These are phyloP conservation scores for Dipteronia dyeriana DNA, from an alignment of 345 rosid genomes.

Conservation along the genomic window DNA sequence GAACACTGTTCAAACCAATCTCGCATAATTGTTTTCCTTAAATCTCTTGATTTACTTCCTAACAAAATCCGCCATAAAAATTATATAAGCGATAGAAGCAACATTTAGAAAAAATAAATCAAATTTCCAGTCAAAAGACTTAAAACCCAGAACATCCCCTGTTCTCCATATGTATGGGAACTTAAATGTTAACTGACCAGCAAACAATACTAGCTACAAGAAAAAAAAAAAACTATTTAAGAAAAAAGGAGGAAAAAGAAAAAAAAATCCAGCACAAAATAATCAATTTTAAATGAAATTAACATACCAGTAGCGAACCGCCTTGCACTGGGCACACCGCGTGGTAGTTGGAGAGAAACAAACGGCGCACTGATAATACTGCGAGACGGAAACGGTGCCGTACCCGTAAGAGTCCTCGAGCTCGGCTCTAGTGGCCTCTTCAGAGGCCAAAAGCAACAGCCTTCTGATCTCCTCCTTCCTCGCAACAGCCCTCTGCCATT, in stretches of 20 bases:
- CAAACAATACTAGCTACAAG: background rate
- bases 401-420: constrained; percentile 57
- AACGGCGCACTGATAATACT: constrained; percentile 63
- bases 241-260: background rate
- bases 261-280: background rate
- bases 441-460: constrained; percentile 74
- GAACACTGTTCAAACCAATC: background rate
- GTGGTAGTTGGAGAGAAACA: constrained; percentile 77
- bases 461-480: constrained; percentile 76
- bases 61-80: background rate
- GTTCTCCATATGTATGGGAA: background rate
- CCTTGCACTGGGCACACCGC: constrained; percentile 84
- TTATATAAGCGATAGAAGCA: background rate
- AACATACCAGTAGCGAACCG: constrained; percentile 87
- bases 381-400: constrained; percentile 36
- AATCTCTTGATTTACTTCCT: background rate
- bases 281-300: background rate
- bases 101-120: background rate
- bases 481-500: constrained; percentile 64
- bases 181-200: background rate
- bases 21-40: background rate
- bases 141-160: background rate
- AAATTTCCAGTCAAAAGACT: background rate
- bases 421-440: constrained; percentile 89
- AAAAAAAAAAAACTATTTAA: background rate